phyloP scores from a whole-genome alignment of 345 rosid genomes.

The Anacardium occidentale region DNA sequence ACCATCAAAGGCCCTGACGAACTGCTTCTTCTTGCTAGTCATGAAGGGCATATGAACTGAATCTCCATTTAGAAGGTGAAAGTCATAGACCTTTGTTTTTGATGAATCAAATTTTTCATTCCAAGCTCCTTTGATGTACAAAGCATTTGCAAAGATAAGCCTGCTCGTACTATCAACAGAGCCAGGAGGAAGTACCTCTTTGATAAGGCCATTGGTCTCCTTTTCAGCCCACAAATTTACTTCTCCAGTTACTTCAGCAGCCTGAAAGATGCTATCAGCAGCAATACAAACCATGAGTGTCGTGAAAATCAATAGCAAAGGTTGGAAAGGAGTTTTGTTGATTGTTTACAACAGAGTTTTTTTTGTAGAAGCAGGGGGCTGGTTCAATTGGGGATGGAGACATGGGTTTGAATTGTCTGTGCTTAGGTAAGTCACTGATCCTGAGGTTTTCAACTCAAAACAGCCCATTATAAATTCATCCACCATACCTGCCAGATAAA shows the following conservation, averaged over 20 bases:
- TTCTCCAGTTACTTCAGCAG: conserved; percentile 55
- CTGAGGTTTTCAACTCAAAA: no score
- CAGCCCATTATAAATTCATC: no score
- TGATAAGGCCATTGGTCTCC: conserved; percentile 68
- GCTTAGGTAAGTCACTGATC: no score
- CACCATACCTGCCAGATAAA: no score
- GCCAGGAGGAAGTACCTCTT: conserved; percentile 64
- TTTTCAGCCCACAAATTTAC: conserved; percentile 82
- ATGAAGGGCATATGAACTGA: conserved; percentile 61
- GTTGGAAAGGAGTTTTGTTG: no score
- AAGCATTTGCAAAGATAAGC: conserved; percentile 71
- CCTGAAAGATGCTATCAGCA: conserved; percentile 36
- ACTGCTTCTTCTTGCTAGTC: conserved; percentile 71
- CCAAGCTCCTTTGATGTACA: conserved; percentile 89
- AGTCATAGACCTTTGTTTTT: conserved; percentile 52
- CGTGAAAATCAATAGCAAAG: not conserved
- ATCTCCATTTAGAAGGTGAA: conserved; percentile 57
- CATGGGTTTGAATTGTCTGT: no score
- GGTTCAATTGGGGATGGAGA: no score
- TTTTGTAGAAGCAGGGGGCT: no score
- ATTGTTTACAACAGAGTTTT: no score
- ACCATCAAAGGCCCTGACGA: conserved; percentile 41
- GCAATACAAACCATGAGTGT: not conserved
- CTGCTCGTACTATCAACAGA: conserved; percentile 52
- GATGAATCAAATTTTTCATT: conserved; percentile 55